These are phyloP conservation scores for Cytospora mali DNA, from an alignment of 2,329 filamentous ascomycete genomes.

Conservation along the genomic window DNA sequence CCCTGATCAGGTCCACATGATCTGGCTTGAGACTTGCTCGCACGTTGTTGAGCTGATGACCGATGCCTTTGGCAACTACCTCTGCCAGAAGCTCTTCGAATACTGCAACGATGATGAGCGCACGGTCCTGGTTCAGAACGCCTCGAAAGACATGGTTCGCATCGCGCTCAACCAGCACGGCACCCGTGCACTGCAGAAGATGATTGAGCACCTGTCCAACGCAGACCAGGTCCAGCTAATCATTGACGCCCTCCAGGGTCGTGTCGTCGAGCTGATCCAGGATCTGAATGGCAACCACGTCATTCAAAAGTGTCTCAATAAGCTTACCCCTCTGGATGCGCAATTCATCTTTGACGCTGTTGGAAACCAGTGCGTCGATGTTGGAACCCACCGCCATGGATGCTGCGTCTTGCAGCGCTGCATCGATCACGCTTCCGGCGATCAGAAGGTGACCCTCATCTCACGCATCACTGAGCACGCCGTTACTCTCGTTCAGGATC, in stretches of 20 bases:
- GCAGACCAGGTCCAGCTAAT: conserved; percentile 84
- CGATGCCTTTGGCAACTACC: conserved; percentile 98
- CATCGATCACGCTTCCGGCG: conserved; percentile 91
- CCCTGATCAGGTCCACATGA: conserved; percentile 82
- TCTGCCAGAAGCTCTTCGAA: conserved; percentile 97
- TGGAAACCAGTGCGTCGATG: conserved; percentile 80
- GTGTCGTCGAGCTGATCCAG: conserved; percentile 93
- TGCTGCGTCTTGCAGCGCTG: conserved; percentile 98
- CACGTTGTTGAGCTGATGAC: conserved; percentile 98
- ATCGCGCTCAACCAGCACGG: conserved; percentile 98
- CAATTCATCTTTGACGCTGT: conserved; percentile 98
- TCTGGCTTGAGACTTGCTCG: conserved; percentile 90
- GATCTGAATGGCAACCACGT: conserved; percentile 98
- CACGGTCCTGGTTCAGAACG: conserved; percentile 88
- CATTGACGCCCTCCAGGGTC: conserved; percentile 77
- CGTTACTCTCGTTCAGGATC: conserved; percentile 89
- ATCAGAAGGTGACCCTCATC: conserved; percentile 87
- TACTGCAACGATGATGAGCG: conserved; percentile 95
- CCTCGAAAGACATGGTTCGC: conserved; percentile 81
- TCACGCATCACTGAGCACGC: conserved; percentile 84
- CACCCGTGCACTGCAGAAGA: conserved; percentile 91
- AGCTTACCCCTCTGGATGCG: conserved; percentile 79
- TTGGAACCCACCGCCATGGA: conserved; percentile 95
- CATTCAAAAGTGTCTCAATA: conserved; percentile 98
- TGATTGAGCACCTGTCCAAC: conserved; percentile 96